Evolutionary conservation across 352 stramenopile species (phyloP).

Genomic region (Globisporangium acanthophoron): DNA sequence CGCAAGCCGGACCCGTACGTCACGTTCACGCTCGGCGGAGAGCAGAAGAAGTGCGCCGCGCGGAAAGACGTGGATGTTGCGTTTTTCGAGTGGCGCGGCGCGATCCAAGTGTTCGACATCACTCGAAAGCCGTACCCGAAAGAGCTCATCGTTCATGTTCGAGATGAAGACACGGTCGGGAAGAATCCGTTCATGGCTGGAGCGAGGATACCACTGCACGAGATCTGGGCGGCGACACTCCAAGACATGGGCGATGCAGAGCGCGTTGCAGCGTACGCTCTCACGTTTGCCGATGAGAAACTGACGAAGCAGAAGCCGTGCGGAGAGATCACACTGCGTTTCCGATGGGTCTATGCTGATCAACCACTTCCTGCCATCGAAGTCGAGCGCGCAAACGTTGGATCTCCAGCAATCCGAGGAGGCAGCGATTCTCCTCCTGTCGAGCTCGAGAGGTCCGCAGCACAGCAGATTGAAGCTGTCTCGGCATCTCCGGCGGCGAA

Average conservation of each 20-base stretch:
- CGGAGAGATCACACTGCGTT: slow-evolving; percentile 30
- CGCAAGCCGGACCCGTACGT: slow-evolving; percentile 43
- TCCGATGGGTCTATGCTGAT: slow-evolving; percentile 35
- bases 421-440: too few relatives aligned
- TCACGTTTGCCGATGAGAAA: slow-evolving; percentile 32
- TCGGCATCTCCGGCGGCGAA: neutral
- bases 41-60: slow-evolving; percentile 22
- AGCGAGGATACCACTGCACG: slow-evolving; percentile 21
- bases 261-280: slow-evolving; percentile 21
- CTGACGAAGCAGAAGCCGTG: slow-evolving; percentile 33
- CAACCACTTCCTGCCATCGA: slow-evolving; percentile 14
- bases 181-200: slow-evolving; percentile 41
- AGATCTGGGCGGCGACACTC: slow-evolving; percentile 21
- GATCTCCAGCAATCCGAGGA: too few relatives aligned
- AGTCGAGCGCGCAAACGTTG: neutral
- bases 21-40: slow-evolving; percentile 20
- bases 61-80: slow-evolving; percentile 36
- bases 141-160: slow-evolving; percentile 26
- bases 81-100: slow-evolving; percentile 45
- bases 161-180: slow-evolving; percentile 33
- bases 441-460: neutral
- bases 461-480: too few relatives aligned
- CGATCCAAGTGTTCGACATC: slow-evolving; percentile 36
- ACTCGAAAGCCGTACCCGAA: slow-evolving; percentile 24
- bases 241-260: slow-evolving; percentile 13